These are phyloP conservation scores for Neonectria hederae DNA, from an alignment of 2,329 filamentous ascomycete species.

Conservation along the genomic window DNA sequence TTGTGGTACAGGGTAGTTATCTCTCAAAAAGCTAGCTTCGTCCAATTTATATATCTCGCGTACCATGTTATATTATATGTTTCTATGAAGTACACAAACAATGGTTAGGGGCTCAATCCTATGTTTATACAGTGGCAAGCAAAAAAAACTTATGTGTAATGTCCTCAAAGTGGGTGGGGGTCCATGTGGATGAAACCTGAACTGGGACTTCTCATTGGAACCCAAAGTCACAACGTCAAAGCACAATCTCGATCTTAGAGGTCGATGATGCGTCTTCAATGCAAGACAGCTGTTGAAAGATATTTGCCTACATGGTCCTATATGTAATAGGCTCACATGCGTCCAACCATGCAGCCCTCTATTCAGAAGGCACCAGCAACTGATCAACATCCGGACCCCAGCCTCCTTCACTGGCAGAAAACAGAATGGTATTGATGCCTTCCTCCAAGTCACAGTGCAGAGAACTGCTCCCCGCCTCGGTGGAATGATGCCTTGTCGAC, in stretches of 20 bases:
- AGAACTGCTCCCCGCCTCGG: conserved; percentile 53
- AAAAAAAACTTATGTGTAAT: too few relatives aligned
- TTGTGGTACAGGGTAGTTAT: not conserved
- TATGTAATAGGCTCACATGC: not conserved
- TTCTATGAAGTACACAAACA: not conserved
- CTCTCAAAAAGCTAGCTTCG: too few relatives aligned
- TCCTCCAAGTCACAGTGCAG: conserved; percentile 58
- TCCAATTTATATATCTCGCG: too few relatives aligned
- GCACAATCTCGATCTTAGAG: not conserved
- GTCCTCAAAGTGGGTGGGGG: too few relatives aligned
- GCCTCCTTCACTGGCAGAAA: conserved; percentile 54
- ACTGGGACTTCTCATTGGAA: too few relatives aligned
- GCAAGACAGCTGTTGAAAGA: not conserved
- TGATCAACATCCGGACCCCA: conserved; percentile 55
- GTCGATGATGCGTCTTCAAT: not conserved
- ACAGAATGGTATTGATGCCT: conserved; percentile 60
- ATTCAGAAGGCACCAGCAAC: conserved; percentile 59
- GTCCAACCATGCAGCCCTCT: not conserved
- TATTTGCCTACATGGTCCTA: not conserved
- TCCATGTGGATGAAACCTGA: too few relatives aligned
- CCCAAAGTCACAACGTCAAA: not conserved
- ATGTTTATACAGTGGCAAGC: not conserved
- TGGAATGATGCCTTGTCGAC: conserved; percentile 54
- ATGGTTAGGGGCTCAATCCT: not conserved
- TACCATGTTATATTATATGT: not conserved